A percentile compares a stretch with the other conserved stretches of the same genome.
Conservation (phyloP, 2,329 filamentous ascomycete species). For the Calonectria leucothoes region DNA sequence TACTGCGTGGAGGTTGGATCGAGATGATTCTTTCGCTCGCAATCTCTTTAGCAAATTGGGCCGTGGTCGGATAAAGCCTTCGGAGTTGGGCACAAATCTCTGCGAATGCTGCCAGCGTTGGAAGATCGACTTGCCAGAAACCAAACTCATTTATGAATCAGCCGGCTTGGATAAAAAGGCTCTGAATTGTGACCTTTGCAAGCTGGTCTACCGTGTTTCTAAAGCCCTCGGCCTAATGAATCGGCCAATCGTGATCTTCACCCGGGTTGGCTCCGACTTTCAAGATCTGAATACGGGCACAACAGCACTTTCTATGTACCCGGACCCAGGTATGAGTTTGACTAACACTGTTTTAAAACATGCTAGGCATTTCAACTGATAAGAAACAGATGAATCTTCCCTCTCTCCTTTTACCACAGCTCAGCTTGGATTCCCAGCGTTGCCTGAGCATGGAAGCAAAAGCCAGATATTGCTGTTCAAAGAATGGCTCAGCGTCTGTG, state of each 20-base stretch:
- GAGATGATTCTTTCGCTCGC: neutral
- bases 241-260: neutral
- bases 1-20: neutral
- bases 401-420: neutral
- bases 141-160: neutral
- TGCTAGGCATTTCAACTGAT: neutral
- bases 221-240: neutral
- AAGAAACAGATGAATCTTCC: neutral
- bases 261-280: neutral
- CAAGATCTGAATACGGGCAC: neutral
- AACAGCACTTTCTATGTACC: neutral
- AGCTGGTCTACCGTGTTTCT: neutral
- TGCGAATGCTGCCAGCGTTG: neutral
- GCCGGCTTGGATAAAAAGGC: neutral
- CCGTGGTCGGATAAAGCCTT: neutral
- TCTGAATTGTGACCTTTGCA: neutral
- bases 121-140: neutral
- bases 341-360: accelerated
- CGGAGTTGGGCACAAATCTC: neutral
- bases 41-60: neutral
- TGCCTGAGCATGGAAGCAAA: neutral
- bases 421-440: neutral
- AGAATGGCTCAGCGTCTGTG: neutral
- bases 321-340: neutral
- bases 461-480: neutral